Conservation (phyloP, 257 asterid genomes). For the Linaria vulgaris region DNA sequence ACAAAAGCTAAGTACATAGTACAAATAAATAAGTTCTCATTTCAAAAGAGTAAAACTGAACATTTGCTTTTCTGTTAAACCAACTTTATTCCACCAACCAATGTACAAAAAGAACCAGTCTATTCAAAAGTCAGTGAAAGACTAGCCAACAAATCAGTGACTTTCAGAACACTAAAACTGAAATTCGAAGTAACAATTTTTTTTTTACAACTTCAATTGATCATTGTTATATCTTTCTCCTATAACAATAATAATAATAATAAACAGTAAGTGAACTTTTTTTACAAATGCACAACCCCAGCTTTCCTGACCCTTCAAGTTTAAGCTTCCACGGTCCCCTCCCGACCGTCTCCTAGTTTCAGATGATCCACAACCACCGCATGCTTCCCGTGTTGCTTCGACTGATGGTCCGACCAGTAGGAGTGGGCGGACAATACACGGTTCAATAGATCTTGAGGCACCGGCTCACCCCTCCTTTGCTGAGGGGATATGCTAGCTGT, state of each 20-base stretch:
- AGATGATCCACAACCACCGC: conserved; percentile 26
- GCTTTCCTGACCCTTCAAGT: neutral
- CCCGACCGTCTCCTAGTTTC: conserved; percentile 15
- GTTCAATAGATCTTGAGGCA: conserved; percentile 70
- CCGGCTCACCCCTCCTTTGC: conserved; percentile 77
- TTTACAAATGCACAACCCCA: conserved; percentile 30
- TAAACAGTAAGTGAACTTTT: conserved; percentile 14
- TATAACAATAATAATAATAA: conserved; percentile 23
- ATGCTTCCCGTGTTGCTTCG: conserved; percentile 54
- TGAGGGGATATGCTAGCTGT: conserved; percentile 84
- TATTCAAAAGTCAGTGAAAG: conserved; percentile 16
- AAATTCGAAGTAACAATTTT: conserved; percentile 26
- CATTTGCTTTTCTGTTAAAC: conserved; percentile 6
- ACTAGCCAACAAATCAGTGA: conserved; percentile 45
- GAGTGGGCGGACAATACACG: conserved; percentile 58
- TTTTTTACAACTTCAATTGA: conserved; percentile 41
- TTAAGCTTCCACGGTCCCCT: conserved; percentile 27
- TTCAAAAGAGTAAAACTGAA: too few species aligned
- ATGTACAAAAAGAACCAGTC: conserved; percentile 49
- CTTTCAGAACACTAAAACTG: conserved; percentile 24
- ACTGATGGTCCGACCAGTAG: conserved; percentile 61
- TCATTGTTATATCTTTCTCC: conserved; percentile 23
- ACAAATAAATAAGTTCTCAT: too few species aligned
- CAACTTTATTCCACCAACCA: conserved; percentile 31
- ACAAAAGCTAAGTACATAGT: too few species aligned